A percentile compares a stretch with the other conserved stretches of the same genome.
Conservation (phyloP, 805 yeast species). For the Lachancea thermotolerans region DNA sequence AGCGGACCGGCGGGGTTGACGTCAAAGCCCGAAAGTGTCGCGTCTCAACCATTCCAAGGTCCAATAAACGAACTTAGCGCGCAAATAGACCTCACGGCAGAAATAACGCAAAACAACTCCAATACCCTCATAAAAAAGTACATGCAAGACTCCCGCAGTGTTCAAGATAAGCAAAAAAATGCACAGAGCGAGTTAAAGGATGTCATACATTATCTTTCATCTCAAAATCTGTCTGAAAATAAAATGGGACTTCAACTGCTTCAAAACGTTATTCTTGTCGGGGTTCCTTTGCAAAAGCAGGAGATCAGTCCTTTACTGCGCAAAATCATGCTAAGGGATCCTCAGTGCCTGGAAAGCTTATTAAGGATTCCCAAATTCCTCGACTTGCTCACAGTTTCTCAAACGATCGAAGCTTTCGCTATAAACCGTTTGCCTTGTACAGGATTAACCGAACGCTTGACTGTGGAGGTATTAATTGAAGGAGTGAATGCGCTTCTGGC, state of each 20-base stretch:
- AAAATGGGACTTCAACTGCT: constrained; percentile 17
- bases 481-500: constrained; percentile 12
- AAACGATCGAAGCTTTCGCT: constrained; percentile 29
- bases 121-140: constrained; percentile 25
- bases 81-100: constrained; percentile 27
- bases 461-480: constrained; percentile 4
- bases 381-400: constrained; percentile 21
- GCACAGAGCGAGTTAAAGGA: constrained; percentile 1
- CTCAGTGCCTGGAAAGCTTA: constrained; percentile 28
- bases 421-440: constrained; percentile 21
- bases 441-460: constrained; percentile 13
- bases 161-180: background rate
- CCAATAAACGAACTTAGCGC: constrained; percentile 1
- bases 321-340: constrained; percentile 21
- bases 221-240: constrained; percentile 22
- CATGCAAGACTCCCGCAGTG: constrained; percentile 11
- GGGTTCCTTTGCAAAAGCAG: constrained; percentile 5
- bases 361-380: constrained; percentile 24
- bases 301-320: constrained; percentile 17
- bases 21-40: constrained; percentile 10
- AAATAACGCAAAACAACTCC: constrained; percentile 18
- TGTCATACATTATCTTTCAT: constrained; percentile 12
- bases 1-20: constrained; percentile 1
- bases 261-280: constrained; percentile 3
- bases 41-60: constrained; percentile 8